Evolutionary conservation across 1,284 basidiomycete genomes (phyloP).

Genomic region (Inonotus obliquus): DNA sequence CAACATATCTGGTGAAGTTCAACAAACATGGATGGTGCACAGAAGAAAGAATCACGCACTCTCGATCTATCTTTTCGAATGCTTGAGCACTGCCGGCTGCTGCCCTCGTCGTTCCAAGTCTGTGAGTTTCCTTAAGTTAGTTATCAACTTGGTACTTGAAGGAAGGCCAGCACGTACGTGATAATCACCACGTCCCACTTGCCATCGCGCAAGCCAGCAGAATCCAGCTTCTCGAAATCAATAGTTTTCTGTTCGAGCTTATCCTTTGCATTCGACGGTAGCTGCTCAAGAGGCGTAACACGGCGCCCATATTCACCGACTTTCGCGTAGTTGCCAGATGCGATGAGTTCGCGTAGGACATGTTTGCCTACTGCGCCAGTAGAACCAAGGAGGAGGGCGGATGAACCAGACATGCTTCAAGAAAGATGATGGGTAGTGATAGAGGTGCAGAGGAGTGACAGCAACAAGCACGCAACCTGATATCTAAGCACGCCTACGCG

Average conservation of each 20-base stretch:
- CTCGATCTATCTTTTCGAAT: constrained; percentile 36
- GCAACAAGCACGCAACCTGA: no score
- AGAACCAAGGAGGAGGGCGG: constrained; percentile 31
- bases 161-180: constrained; percentile 18
- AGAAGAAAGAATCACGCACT: constrained; percentile 18
- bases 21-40: neutral
- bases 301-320: constrained; percentile 30
- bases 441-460: neutral
- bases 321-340: constrained; percentile 22
- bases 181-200: constrained; percentile 67
- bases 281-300: constrained; percentile 24
- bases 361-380: constrained; percentile 31
- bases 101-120: constrained; percentile 31
- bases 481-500: neutral
- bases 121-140: neutral
- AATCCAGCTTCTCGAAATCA: constrained; percentile 61
- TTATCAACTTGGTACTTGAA: neutral
- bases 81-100: constrained; percentile 30
- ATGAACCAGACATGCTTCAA: constrained; percentile 16
- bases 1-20: constrained; percentile 29
- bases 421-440: neutral
- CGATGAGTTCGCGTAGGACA: constrained; percentile 27
- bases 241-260: constrained; percentile 48
- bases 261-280: constrained; percentile 9
- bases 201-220: constrained; percentile 43